Base-by-base conservation (phyloP, 768 basidiomycete species). In the Leccinum olivaceopallidum region DNA sequence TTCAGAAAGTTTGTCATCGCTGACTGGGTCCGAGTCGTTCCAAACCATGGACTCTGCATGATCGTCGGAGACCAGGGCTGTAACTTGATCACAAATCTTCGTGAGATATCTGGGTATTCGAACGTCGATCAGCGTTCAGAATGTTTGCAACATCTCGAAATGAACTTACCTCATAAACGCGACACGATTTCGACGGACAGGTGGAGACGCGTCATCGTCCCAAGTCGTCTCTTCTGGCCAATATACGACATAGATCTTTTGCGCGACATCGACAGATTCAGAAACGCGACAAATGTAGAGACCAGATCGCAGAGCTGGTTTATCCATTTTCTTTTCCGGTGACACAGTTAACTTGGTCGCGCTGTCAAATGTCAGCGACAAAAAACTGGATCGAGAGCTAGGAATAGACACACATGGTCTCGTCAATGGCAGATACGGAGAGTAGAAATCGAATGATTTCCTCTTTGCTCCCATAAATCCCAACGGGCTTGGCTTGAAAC, bases 171-270 rank as follows among this genome's bases (percentile, higher is more conserved):
- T 72, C 81, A 87, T 85, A 68, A 87, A 87, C 0, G 85, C 84
- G 3, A 81, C 75, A 7, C 86, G 75, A 66, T 85, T 87, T 3
- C 80, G 76, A 16, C 75, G 67, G 7, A 84, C 78, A 6, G 82
- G 73, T 0, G 80, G 76, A 16, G 75, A 61, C 0, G 84, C 79
- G 37, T 75, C 68, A 62, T 86, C 84, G 47, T 81, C 67, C 86
- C 86, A 87, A 0, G 85, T 85, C 1, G 72, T 74, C 14, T 83
- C 79, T 62, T 87, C 83, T 0, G 86, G 86, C 86, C 85, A 87
- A 61, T 83, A 88, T 5, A 86, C 65, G 7, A 83, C 77, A 60
- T 80, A 83, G 5, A 80, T 58, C 20, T 67, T 64, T 30, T 74
- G 66, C 0, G 9, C 28, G 6, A 49, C 61, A 0, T 34, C 26